Base-by-base conservation (phyloP, 129 eudicot species). In the Escallonia herrerae region DNA sequence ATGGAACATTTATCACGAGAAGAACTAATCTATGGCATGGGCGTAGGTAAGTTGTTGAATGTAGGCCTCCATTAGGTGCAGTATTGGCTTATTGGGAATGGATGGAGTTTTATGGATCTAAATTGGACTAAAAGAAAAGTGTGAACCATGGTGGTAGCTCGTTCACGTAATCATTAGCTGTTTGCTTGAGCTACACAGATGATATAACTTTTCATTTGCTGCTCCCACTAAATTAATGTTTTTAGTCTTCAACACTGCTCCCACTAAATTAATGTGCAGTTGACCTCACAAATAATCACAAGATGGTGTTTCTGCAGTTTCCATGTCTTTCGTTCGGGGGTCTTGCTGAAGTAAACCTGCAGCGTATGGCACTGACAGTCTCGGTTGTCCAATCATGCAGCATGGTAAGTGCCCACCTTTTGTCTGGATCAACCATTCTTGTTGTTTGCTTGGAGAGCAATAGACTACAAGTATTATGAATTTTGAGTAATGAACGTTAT, bases 291-390 rank as follows among this genome's bases (percentile, higher is more conserved):
- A 47, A 49, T 60, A 40, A 50, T 70, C 39, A 15, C 44, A n/a
- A 43, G 40, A 40, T 63, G 52, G n/a, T 56, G 58, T 41, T 57
- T 64, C 33, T 64, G 39, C 71, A 78, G 79, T 72, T 73, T 66
- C 37, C 13, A 56, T 62, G 74, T 72, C 12, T 53, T 46, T 47
- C 14, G 50, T 72, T 45, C 46, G 56, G 37, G 38, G 61, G 58
- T 60, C 64, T 22, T 66, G 33, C 13, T 61, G 60, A 50, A 60
- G 69, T 63, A 46, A 38, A 64, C 67, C 43, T 70, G 60, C 57
- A 56, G 67, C 68, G 62, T 51, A 78, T 79, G 84, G 74, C 66
- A 44, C 66, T 79, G 71, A 41, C 77, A 49, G 42, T 67, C 67
- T 66, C 72, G 47, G 58, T 15, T 65, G 62, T 74, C 76, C 73